A percentile compares a stretch with the other conserved stretches of the same genome.
Conservation (phyloP, 768 basidiomycete species). For the Amyloporia xantha region DNA sequence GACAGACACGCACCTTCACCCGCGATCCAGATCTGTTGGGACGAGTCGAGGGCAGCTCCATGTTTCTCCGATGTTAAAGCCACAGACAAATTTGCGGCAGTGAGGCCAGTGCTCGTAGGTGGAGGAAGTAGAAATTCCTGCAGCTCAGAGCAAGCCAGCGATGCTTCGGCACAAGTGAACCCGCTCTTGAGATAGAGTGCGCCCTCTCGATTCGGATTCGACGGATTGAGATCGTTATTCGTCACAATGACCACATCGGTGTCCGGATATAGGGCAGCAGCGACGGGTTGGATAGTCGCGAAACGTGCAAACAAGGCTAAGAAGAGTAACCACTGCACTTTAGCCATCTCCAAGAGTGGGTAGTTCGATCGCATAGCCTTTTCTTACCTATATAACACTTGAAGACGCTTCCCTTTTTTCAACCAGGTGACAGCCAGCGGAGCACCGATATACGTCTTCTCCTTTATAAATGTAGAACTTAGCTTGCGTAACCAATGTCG, state of each 20-base stretch:
- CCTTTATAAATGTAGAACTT: not conserved
- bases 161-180: constrained; percentile 1
- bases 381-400: not conserved
- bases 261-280: not conserved
- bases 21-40: not conserved
- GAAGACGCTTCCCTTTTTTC: not conserved
- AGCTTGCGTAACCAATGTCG: too few relatives aligned
- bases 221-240: constrained; percentile 7
- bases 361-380: too few relatives aligned
- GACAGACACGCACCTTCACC: not conserved
- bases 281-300: not conserved
- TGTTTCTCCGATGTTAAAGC: constrained; percentile 2
- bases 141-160: not conserved
- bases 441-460: not conserved
- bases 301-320: not conserved
- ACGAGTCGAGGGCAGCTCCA: not conserved
- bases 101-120: not conserved
- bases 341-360: too few relatives aligned
- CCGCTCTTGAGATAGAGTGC: constrained; percentile 1
- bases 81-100: not conserved
- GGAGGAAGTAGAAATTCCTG: constrained; percentile 1
- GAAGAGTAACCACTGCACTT: not conserved
- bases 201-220: not conserved
- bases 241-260: constrained; percentile 4
- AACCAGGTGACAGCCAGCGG: not conserved